These are phyloP conservation scores for Pleoardoris graminearum DNA, from an alignment of 2,329 filamentous ascomycete genomes.

Conservation along the genomic window DNA sequence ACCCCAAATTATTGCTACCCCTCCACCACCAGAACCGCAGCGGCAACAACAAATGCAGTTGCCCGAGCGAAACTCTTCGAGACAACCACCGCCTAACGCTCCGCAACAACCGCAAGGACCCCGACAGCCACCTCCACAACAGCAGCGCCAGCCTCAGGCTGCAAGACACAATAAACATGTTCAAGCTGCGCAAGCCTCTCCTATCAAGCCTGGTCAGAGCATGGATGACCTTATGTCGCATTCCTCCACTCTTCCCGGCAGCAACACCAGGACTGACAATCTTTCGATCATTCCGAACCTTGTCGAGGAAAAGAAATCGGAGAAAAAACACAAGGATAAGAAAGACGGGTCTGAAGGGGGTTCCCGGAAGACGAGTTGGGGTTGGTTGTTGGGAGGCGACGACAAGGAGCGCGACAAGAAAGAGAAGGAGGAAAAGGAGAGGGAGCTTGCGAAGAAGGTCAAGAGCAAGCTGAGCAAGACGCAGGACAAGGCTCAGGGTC, in stretches of 20 bases:
- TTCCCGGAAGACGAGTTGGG: constrained; percentile 78
- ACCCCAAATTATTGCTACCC: constrained; percentile 69
- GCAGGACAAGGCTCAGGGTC: constrained; percentile 55
- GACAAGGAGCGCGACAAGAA: constrained; percentile 68
- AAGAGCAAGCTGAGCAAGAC: constrained; percentile 69
- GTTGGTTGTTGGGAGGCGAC: constrained; percentile 71
- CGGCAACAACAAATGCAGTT: constrained; percentile 42
- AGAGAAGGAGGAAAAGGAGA: constrained; percentile 47
- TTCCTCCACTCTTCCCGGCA: constrained; percentile 71
- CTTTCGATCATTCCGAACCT: constrained; percentile 80
- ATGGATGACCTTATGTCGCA: constrained; percentile 68
- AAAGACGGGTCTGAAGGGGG: constrained; percentile 68
- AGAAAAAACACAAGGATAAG: constrained; percentile 73
- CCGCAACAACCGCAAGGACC: constrained; percentile 15
- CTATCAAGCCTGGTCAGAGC: constrained; percentile 52
- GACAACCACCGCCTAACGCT: constrained; percentile 40
- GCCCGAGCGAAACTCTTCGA: constrained; percentile 58
- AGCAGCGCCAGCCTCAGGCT: constrained; percentile 29
- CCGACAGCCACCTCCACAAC: constrained; percentile 16
- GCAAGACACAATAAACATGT: constrained; percentile 33
- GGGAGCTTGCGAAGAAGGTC: constrained; percentile 50
- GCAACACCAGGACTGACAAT: constrained; percentile 71
- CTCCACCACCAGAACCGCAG: constrained; percentile 44
- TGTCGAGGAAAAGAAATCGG: constrained; percentile 68
- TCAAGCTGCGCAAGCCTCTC: constrained; percentile 36